These are phyloP conservation scores for Choiromyces venosus DNA, from an alignment of 495 filamentous ascomycete species.

Conservation along the genomic window DNA sequence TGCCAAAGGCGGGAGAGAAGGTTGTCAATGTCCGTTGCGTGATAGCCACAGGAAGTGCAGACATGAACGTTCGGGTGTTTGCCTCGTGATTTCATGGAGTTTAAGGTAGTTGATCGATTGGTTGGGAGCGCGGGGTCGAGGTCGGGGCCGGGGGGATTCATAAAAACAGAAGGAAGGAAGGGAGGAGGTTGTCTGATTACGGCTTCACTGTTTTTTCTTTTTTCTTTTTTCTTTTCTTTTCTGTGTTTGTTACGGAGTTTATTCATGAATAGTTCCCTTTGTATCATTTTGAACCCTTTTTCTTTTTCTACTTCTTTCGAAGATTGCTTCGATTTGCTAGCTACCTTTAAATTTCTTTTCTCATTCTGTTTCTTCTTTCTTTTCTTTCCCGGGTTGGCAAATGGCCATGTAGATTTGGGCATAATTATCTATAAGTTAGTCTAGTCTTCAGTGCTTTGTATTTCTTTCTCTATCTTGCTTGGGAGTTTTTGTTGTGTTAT, in stretches of 20 bases:
- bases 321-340: constrained; percentile 7
- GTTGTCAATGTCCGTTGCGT: constrained; percentile 54
- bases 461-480: not conserved
- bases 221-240: constrained; percentile 12
- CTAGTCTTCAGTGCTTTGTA: not conserved
- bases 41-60: constrained; percentile 59
- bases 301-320: not conserved
- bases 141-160: not conserved
- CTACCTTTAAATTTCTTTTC: not conserved
- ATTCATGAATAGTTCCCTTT: constrained; percentile 28
- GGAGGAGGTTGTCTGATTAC: constrained; percentile 16
- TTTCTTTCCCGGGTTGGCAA: not conserved
- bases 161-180: not conserved
- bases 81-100: constrained; percentile 41
- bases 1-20: constrained; percentile 45
- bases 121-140: constrained; percentile 5
- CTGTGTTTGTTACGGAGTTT: constrained; percentile 33
- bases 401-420: not conserved
- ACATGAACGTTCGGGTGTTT: constrained; percentile 58
- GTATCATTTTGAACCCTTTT: constrained; percentile 3
- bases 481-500: not conserved
- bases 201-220: constrained; percentile 8
- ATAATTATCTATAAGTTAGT: not conserved
- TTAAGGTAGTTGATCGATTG: not conserved
- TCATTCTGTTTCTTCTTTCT: not conserved